Base-by-base conservation (phyloP, 495 filamentous ascomycete species). In the Neurospora sp. region DNA sequence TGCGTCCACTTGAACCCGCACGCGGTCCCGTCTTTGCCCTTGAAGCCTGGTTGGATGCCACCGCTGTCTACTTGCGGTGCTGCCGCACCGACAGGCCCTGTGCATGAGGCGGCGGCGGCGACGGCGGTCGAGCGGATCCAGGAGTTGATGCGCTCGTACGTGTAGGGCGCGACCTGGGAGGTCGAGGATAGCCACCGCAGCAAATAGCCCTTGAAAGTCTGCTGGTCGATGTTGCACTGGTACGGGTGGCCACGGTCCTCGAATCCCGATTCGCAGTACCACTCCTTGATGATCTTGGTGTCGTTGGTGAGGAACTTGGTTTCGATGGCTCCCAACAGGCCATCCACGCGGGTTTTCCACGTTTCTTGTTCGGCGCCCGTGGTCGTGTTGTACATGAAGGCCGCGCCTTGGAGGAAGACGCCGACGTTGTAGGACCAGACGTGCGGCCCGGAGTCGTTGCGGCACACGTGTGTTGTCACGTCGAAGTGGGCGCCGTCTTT, bases 351-450 rank as follows among this genome's bases (percentile, higher is more conserved):
- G 3, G 82, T 76, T 73, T 86, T 87, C 92, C 92, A 94, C 66
- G 69, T 14, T 5, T 71, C 23, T 9, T 81, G 81, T 78, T 83
- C 71, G 80, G 86, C 85, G 82, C 79, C 76, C 39, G 78, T 74
- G 31, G 89, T 90, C 73, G 89, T 78, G 78, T 94, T 93, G 83
- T 91, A 92, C 91, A 95, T 93, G 77, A 89, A 88, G 20, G 91
- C 91, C 6, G 91, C 88, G 14, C 93, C 93, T 72, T 88, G 88
- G 59, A 94, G 84, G 78, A 88, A 93, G 18, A 91, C 90, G 59
- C 89, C 93, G 42, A 91, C 87, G 79, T 92, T 92, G 82, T 94
- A 94, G 1, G 88, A 88, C 90, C 90, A 94, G 81, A 94, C 91
- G 69, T 89, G 85, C 74, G 86, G 80, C 74, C 90, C 89, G 74